A percentile compares a stretch with the other conserved stretches of the same genome.
phyloP scores from a whole-genome alignment of 352 stramenopile species.

The Aphanomyces euteiches region DNA sequence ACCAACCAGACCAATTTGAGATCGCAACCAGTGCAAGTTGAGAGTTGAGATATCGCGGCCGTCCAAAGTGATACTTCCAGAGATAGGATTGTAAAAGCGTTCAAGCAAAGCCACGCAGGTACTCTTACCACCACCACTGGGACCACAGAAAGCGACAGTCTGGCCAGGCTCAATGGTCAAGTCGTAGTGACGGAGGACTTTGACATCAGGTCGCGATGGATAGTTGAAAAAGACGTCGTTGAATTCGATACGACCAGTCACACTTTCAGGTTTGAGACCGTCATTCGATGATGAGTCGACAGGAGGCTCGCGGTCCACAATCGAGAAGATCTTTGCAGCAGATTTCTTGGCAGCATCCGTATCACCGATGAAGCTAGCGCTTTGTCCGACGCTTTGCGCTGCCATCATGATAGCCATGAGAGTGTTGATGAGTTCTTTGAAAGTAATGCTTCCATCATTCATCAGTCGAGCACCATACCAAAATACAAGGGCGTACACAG shows the following conservation, averaged over 20 bases:
- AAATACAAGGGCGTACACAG: conserved; percentile 50
- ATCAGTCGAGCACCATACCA: conserved; percentile 55
- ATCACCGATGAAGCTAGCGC: conserved; percentile 29
- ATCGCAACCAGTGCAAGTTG: conserved; percentile 42
- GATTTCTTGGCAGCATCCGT: conserved; percentile 23
- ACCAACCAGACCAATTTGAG: conserved; percentile 41
- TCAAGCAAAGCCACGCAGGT: conserved; percentile 36
- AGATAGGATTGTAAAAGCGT: conserved; percentile 34
- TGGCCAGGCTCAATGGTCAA: conserved; percentile 40
- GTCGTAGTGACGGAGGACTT: conserved; percentile 30
- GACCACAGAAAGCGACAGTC: conserved; percentile 42
- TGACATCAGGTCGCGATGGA: conserved; percentile 45
- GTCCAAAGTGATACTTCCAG: conserved; percentile 30
- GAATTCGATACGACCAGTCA: conserved; percentile 45
- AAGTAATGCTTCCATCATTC: conserved; percentile 42
- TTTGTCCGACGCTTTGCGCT: conserved; percentile 36
- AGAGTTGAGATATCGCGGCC: conserved; percentile 37
- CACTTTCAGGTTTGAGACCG: conserved; percentile 27
- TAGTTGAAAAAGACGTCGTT: conserved; percentile 70
- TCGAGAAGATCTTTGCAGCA: conserved; percentile 38
- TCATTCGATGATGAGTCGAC: conserved; percentile 31
- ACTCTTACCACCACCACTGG: conserved; percentile 38
- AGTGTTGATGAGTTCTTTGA: conserved; percentile 46
- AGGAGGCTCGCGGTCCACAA: conserved; percentile 37
- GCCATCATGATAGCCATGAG: conserved; percentile 55